Conservation (phyloP, 163 green algal genomes). For the Prototheca wickerhamii region DNA sequence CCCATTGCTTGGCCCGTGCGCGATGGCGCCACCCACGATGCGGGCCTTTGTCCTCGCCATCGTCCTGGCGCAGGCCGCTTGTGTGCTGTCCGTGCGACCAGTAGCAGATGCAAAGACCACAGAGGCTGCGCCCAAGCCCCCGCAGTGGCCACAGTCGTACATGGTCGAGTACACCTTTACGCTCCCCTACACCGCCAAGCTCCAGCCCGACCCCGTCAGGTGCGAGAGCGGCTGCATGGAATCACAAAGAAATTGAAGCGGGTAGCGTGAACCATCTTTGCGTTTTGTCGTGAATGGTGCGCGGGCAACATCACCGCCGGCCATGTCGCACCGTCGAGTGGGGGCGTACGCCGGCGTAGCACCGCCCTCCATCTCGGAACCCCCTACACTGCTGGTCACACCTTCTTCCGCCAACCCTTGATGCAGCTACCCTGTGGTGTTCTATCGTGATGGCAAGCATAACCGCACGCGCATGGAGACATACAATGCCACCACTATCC, state of each 20-base stretch:
- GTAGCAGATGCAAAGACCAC: too few species aligned
- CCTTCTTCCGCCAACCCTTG: background rate
- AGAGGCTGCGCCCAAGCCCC: background rate
- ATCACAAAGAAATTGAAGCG: too few species aligned
- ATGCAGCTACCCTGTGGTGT: conserved; percentile 33
- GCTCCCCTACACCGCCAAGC: conserved; percentile 19
- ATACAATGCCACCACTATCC: conserved; percentile 35
- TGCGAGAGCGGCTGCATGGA: background rate
- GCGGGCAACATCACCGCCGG: background rate
- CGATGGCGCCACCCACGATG: too few species aligned
- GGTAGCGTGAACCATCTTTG: background rate
- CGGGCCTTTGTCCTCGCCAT: too few species aligned
- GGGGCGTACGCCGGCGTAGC: too few species aligned
- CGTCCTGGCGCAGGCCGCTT: too few species aligned
- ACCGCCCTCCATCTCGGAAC: too few species aligned
- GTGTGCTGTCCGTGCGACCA: too few species aligned
- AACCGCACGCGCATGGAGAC: conserved; percentile 37
- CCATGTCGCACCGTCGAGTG: background rate
- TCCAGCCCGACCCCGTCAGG: conserved; percentile 15
- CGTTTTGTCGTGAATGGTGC: too few species aligned
- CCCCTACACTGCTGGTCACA: too few species aligned
- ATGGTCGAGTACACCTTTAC: conserved; percentile 14
- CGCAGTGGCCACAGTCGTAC: conserved; percentile 1
- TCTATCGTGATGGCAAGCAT: conserved; percentile 38
- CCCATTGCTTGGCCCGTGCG: too few species aligned